Evolutionary conservation across 2,329 filamentous ascomycete genomes (phyloP).

Genomic region (Coleophoma crateriformis): DNA sequence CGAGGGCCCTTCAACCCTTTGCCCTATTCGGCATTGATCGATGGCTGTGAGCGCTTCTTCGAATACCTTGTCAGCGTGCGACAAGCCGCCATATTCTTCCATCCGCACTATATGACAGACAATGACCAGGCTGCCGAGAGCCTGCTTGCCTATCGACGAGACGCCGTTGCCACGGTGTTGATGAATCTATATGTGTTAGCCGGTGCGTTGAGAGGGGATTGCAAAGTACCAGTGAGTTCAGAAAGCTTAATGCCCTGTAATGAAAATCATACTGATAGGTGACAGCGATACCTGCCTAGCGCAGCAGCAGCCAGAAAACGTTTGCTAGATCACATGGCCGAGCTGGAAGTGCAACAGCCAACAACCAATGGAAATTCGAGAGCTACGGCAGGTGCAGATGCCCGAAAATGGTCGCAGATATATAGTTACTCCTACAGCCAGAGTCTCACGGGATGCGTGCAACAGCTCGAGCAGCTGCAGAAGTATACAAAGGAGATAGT

Average conservation of each 20-base stretch:
- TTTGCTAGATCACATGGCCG: slow-evolving; percentile 43
- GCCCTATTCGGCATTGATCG: slow-evolving; percentile 50
- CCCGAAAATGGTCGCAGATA: slow-evolving; percentile 48
- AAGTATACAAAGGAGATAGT: slow-evolving; percentile 52
- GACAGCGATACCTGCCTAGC: slow-evolving; percentile 45
- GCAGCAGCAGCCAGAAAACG: slow-evolving; percentile 47
- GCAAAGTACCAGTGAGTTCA: slow-evolving; percentile 36
- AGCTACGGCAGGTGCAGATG: slow-evolving; percentile 15
- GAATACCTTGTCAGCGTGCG: slow-evolving; percentile 52
- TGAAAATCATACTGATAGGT: no score
- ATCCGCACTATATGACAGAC: slow-evolving; percentile 45
- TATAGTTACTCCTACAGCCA: slow-evolving; percentile 51
- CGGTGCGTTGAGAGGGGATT: slow-evolving; percentile 44
- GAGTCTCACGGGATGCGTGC: slow-evolving; percentile 45
- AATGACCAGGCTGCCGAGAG: slow-evolving; percentile 41
- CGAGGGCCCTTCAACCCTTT: slow-evolving; percentile 50
- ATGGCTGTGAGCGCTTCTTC: slow-evolving; percentile 52
- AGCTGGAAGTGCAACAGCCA: slow-evolving; percentile 36
- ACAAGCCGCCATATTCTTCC: slow-evolving; percentile 52
- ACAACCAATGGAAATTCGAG: slow-evolving; percentile 2
- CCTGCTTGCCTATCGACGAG: slow-evolving; percentile 45
- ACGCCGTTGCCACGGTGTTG: slow-evolving; percentile 51
- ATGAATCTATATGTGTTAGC: slow-evolving; percentile 54
- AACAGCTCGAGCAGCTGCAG: slow-evolving; percentile 48
- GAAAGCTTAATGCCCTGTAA: no score